Percentiles rank a stretch among this genome's conserved stretches.
Evolutionary conservation across 257 asterid species (phyloP).

Genomic region (Ehretia macrophylla): DNA sequence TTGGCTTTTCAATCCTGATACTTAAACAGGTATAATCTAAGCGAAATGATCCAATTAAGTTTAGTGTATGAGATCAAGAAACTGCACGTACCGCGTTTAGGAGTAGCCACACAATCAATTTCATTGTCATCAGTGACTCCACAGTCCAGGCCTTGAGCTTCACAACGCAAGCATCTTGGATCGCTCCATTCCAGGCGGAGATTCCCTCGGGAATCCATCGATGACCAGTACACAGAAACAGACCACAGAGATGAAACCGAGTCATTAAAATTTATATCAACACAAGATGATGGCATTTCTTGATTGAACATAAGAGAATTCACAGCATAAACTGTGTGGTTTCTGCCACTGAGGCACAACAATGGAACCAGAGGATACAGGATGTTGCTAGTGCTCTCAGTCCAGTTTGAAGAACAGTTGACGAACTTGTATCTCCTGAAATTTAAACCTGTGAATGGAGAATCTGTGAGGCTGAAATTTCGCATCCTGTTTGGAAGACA

Average conservation of each 20-base stretch:
- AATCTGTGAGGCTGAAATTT: conserved; percentile 34
- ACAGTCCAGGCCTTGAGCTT: conserved; percentile 12
- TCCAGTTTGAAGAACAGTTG: conserved; percentile 48
- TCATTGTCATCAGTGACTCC: conserved; percentile 21
- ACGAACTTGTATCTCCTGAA: conserved; percentile 30
- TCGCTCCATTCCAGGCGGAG: conserved; percentile 48
- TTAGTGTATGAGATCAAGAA: background rate
- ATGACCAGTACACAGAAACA: conserved; percentile 30
- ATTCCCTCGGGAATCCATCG: conserved; percentile 31
- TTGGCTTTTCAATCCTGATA: background rate
- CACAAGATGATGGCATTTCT: conserved; percentile 33
- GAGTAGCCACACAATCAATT: conserved; percentile 35
- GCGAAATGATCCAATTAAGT: no score
- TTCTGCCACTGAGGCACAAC: conserved; percentile 36
- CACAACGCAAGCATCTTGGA: conserved; percentile 51
- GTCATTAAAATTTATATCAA: conserved; percentile 22
- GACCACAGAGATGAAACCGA: conserved; percentile 39
- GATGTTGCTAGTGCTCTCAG: conserved; percentile 1
- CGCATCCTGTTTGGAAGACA: conserved; percentile 57
- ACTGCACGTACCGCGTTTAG: conserved; percentile 33
- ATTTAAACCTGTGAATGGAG: conserved; percentile 36
- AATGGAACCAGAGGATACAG: conserved; percentile 22
- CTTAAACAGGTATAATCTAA: background rate
- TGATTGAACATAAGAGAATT: conserved; percentile 5
- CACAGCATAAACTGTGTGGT: conserved; percentile 39